Base-by-base conservation (phyloP, 768 basidiomycete species). In the Amanita subjunquillea region DNA sequence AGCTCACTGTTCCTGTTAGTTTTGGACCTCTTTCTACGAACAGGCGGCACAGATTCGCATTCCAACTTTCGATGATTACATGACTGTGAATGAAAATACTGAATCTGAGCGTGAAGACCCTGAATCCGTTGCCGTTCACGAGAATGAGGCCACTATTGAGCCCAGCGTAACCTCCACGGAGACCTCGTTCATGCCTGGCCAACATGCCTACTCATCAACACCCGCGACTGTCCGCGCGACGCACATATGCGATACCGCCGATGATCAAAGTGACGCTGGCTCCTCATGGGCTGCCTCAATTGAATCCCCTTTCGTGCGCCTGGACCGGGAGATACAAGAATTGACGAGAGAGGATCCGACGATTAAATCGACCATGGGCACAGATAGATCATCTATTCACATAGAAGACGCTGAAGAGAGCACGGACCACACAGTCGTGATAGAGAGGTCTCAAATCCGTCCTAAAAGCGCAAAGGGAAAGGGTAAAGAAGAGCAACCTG, bases 21-120 rank as follows among this genome's bases (percentile, higher is more conserved):
- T 97, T 65, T 98, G 95, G 94, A 85, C 85, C 3, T 86, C 89
- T 0, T 98, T 99, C 74, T 97, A 93, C 63, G 93, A 97, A 62
- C 81, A 87, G 54, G 91, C 93, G 7, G 94, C 95, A 3, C 85
- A 91, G 59, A 85, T 92, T 27, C 81, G 84, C 38, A 85, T 93
- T 41, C 83, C 86, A 3, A 81, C 80, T 1, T 82, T 75, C 32
- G 89, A 82, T 12, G 84, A 89, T 52, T 75, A 80, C 54, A 79
- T 77, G n/a, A 76, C 71, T 6, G 70, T 72, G 39, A 73, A 78
- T 44, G 82, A 80, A 39, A 68, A 73, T 17, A 67, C 72, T 5
- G 38, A 23, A 38, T 74, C 75, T 0, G 68, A 75, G 53, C 56
- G 65, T 15, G 71, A 71, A 39, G 65, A 69, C 22, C 23, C 53